Evolutionary conservation across 129 eudicot species (phyloP), one percentile per base, ranked within the genome.

Genomic region (Arctium lappa): DNA sequence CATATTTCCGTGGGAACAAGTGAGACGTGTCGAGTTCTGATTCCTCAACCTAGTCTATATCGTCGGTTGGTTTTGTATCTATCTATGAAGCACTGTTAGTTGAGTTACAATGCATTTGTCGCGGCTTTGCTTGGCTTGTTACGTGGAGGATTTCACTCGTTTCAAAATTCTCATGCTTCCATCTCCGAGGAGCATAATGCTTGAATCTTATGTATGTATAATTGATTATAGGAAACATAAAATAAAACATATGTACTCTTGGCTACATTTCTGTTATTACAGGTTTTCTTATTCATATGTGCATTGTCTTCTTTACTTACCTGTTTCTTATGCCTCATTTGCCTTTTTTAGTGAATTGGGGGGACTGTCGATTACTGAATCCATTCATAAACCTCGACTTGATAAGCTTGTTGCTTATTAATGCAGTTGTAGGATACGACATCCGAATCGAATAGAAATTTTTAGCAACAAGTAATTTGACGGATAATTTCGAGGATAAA

Each of bases 1-100:
- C 81, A 81, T 91, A 86, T 87, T 95, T 95, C 88, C 89, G 98
- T 72, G 98, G 98, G 65, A 86, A 92, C 88, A 95, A 91, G 92
- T 92, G 89, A 91, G 88, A 91, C 74, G n/a, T 65, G 9, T 60
- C 33, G 34, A 66, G 9, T 63, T 66, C 29, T 30, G n/a, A 29
- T 31, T 53, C 65, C 65, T 53, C 65, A 15, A 42, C 15, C 31
- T 8, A 34, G 18, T 34, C 32, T 46, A 72, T 70, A 40, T 29
- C 29, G 38, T 18, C 65, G 48, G 46, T 74, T 36, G 37, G 74
- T 33, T 46, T 76, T 48, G 50, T 80, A 80, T 73, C 36, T 77
- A 79, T 79, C 12, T 65, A 13, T 65, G 22, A 60, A 76, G 8
- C 75, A 16, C 62, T 8, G 22, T 6, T 63, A 69, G 40, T 27